These are phyloP conservation scores for Rostrohypoxylon terebratum DNA, from an alignment of 495 filamentous ascomycete species.

Conservation along the genomic window DNA sequence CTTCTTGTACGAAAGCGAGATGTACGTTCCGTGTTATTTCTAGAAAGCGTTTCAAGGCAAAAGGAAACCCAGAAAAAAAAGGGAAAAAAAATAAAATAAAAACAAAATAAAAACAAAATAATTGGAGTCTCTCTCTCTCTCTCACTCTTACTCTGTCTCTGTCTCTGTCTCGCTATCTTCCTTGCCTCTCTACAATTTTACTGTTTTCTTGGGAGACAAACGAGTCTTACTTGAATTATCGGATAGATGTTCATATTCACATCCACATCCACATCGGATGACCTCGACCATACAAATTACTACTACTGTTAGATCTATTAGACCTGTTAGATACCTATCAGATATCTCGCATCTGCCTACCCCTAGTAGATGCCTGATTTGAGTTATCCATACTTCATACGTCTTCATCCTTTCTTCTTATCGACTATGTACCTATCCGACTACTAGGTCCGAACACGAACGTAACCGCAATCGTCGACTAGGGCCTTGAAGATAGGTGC, in stretches of 20 bases:
- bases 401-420: constrained; percentile 13
- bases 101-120: background rate
- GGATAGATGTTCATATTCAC: too few species aligned
- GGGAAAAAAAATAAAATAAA: background rate
- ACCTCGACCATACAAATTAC: background rate
- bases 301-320: background rate
- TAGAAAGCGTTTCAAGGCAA: constrained; percentile 7
- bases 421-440: background rate
- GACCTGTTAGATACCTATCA: too few species aligned
- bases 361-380: background rate
- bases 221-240: background rate
- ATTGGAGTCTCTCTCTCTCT: background rate
- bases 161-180: background rate
- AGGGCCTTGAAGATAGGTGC: too few species aligned
- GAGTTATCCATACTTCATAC: too few species aligned
- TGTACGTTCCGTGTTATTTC: constrained; percentile 12
- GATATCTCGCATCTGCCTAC: background rate
- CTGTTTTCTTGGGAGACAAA: too few species aligned
- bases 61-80: too few species aligned
- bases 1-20: constrained; percentile 20
- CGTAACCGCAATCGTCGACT: background rate
- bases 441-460: background rate
- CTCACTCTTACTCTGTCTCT: too few species aligned
- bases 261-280: background rate
- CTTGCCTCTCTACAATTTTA: too few species aligned